Percentiles rank a stretch among this genome's conserved stretches.
Conservation (phyloP, 78 protist genomes). For the Bigelowiella natans region DNA sequence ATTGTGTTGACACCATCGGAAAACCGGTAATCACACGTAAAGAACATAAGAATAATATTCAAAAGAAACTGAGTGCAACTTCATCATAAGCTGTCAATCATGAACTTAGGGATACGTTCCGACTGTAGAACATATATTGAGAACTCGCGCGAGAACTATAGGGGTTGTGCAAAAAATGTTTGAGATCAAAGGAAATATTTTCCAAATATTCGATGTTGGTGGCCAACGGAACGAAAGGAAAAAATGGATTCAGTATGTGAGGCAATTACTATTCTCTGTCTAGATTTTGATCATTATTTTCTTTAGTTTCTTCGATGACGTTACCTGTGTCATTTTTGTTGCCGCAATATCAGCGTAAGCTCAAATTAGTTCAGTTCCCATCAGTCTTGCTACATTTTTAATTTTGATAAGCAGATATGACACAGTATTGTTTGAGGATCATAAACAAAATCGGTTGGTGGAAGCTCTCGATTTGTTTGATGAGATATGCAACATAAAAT, state of each 20-base stretch:
- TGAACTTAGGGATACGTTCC: too few species aligned
- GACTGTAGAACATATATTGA: too few species aligned
- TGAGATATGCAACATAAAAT: not conserved
- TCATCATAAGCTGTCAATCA: too few species aligned
- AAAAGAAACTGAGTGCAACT: too few species aligned
- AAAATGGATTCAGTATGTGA: not conserved
- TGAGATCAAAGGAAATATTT: not conserved
- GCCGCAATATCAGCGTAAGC: not conserved
- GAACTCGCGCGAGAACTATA: too few species aligned
- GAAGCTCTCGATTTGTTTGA: not conserved
- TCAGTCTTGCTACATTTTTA: not conserved
- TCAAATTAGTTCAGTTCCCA: not conserved
- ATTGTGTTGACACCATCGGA: too few species aligned
- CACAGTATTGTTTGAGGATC: not conserved
- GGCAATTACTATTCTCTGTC: not conserved
- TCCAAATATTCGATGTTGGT: not conserved
- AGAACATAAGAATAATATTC: too few species aligned
- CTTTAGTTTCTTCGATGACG: not conserved
- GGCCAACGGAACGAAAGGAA: not conserved
- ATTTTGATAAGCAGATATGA: not conserved
- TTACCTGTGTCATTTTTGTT: not conserved
- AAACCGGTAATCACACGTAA: too few species aligned
- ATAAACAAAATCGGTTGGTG: not conserved
- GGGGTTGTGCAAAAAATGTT: not conserved
- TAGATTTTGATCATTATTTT: not conserved